A percentile compares a stretch with the other conserved stretches of the same genome.
Conservation (phyloP, 2,329 filamentous ascomycete genomes). For the Aureobasidium sp. region DNA sequence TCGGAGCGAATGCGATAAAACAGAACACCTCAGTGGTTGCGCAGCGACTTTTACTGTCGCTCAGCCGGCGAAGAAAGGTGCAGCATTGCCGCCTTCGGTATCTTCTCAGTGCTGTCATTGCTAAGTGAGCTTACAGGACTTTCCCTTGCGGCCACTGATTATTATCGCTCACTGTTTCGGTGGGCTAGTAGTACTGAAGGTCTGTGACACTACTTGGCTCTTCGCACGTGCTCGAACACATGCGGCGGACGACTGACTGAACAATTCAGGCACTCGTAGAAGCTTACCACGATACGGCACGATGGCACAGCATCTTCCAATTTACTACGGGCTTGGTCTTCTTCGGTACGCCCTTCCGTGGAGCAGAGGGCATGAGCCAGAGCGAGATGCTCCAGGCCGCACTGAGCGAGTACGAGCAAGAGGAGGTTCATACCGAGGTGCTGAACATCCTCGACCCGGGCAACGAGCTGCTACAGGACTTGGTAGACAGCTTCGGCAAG, state of each 20-base stretch:
- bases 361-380: background rate
- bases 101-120: background rate
- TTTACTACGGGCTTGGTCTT: background rate
- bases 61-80: background rate
- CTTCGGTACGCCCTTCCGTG: background rate
- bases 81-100: background rate
- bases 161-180: background rate
- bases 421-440: background rate
- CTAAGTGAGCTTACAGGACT: background rate
- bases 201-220: background rate
- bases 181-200: background rate
- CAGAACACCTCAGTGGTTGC: background rate
- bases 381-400: background rate
- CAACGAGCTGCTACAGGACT: background rate
- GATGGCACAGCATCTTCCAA: background rate
- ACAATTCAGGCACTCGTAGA: background rate
- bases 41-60: background rate
- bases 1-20: background rate
- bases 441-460: background rate
- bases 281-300: background rate
- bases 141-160: background rate
- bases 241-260: background rate
- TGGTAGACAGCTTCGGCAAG: background rate
- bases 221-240: background rate
- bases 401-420: background rate